Base-by-base conservation (phyloP, 495 filamentous ascomycete genomes). In the Penicillium maclennaniae region DNA sequence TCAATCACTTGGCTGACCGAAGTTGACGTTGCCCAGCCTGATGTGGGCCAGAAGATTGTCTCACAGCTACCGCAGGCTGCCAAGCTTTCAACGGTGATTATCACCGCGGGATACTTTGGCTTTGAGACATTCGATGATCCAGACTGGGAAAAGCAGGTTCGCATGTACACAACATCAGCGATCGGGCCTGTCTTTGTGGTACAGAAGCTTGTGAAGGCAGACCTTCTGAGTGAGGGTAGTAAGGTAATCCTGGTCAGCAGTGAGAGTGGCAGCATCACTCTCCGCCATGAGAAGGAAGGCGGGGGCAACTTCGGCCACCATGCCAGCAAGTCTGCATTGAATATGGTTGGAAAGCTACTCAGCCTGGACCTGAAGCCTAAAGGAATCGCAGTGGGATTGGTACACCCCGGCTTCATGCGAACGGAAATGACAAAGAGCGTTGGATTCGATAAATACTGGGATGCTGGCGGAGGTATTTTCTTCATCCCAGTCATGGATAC, bases 321-420 rank as follows among this genome's bases (percentile, higher is more conserved):
- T 75, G 87, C 77, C 0, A 83, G 79, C 68, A 89, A 90, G 61
- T 77, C 84, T 5, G 87, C 86, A 4, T 63, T 85, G 49, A 90
- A 89, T 63, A 90, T 90, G 87, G 82, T 83, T 5, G 87, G 85
- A 4, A 86, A 85, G 60, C 71, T 90, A 41, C 64, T 90, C 31
- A 83, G 79, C 57, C 65, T 87, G 54, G 86, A 90, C 62, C 66
- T 90, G 19, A 83, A 84, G 63, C 73, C 79, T 0, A 71, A 83
- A 39, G 81, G 77, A 0, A 76, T 90, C 45, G 75, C 84, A 2
- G 81, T 90, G 8, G 83, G 78, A 6, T 69, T 88, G 45, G 75
- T 89, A 17, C 86, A 90, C 66, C 86, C 87, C 4, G 85, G 86
- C 0, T 88, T 88, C 62, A 87, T 90, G 85, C 69, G 86, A 43